Percentiles rank a stretch among this genome's conserved stretches.
phyloP scores from a whole-genome alignment of 306 rosid species.

The Cicer yamashitae region DNA sequence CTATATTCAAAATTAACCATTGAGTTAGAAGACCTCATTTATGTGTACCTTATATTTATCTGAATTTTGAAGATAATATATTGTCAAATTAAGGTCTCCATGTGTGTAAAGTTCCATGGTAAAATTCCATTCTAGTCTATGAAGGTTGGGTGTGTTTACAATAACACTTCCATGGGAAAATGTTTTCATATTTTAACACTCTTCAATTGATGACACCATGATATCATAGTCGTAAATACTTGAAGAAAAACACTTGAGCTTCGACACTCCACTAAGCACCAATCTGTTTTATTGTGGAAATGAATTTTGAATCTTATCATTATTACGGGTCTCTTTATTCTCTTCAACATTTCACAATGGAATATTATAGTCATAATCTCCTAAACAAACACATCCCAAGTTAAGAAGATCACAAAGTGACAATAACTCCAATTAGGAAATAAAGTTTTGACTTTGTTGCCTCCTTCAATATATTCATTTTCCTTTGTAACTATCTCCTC shows the following conservation, averaged over 20 bases:
- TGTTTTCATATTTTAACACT: background rate
- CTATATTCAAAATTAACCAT: background rate
- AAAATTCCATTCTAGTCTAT: fast-evolving
- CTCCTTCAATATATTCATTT: background rate
- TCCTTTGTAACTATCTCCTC: conserved; percentile 34
- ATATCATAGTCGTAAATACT: conserved; percentile 10
- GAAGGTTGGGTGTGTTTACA: conserved; percentile 5
- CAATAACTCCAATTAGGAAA: background rate
- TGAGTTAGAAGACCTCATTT: background rate
- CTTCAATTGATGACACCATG: background rate
- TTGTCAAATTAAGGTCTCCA: conserved; percentile 29
- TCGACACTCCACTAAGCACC: fast-evolving
- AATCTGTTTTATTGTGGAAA: background rate
- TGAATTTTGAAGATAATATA: background rate
- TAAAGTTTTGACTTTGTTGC: background rate
- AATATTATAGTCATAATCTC: conserved; percentile 20
- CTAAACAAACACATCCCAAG: conserved; percentile 21
- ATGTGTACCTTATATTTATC: conserved; percentile 1
- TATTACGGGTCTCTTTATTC: background rate
- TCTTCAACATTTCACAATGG: background rate
- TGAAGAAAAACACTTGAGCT: conserved; percentile 15
- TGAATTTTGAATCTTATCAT: background rate
- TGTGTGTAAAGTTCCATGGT: fast-evolving
- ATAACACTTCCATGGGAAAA: background rate
- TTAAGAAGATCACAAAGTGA: fast-evolving